A percentile compares a stretch with the other conserved stretches of the same genome.
Conservation (phyloP, 768 basidiomycete species). For the Amanita pallidorosea region DNA sequence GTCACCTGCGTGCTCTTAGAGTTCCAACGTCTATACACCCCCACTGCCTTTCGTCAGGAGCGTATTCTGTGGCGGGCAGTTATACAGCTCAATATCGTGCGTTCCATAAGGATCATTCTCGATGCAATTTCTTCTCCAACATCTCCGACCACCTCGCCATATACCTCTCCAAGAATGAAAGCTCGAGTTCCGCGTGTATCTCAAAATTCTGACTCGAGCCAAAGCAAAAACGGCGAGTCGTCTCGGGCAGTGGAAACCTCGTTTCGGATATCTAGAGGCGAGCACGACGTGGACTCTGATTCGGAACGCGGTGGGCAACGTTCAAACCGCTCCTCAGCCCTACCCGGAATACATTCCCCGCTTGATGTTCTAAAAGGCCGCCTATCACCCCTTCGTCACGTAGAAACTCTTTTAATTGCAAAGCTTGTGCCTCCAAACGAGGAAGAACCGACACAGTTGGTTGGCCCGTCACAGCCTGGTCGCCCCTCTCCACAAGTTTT, state of each 20-base stretch:
- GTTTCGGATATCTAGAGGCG: constrained; percentile 11
- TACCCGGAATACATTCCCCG: constrained; percentile 15
- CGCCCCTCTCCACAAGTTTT: neutral
- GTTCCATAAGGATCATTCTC: constrained; percentile 65
- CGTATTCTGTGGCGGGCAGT: constrained; percentile 75
- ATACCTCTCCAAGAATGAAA: constrained; percentile 24
- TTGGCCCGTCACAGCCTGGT: constrained; percentile 10
- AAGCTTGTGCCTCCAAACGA: constrained; percentile 62
- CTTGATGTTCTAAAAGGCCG: constrained; percentile 52
- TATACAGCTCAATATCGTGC: constrained; percentile 75
- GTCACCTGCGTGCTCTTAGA: constrained; percentile 29
- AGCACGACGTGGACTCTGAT: constrained; percentile 16
- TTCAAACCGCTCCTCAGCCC: constrained; percentile 16
- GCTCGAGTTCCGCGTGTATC: constrained; percentile 20
- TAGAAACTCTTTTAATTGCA: constrained; percentile 60
- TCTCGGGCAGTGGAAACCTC: constrained; percentile 7
- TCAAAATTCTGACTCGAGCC: neutral
- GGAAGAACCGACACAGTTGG: constrained; percentile 38
- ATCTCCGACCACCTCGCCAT: constrained; percentile 19
- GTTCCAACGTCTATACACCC: constrained; percentile 67
- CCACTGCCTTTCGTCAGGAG: constrained; percentile 65
- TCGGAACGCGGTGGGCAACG: constrained; percentile 5
- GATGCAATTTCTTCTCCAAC: constrained; percentile 32
- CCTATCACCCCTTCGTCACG: constrained; percentile 55
- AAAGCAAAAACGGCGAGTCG: constrained; percentile 1